A percentile compares a stretch with the other conserved stretches of the same genome.
These are phyloP conservation scores for Fusarium domesticum DNA, from an alignment of 2,329 filamentous ascomycete species.

Conservation along the genomic window DNA sequence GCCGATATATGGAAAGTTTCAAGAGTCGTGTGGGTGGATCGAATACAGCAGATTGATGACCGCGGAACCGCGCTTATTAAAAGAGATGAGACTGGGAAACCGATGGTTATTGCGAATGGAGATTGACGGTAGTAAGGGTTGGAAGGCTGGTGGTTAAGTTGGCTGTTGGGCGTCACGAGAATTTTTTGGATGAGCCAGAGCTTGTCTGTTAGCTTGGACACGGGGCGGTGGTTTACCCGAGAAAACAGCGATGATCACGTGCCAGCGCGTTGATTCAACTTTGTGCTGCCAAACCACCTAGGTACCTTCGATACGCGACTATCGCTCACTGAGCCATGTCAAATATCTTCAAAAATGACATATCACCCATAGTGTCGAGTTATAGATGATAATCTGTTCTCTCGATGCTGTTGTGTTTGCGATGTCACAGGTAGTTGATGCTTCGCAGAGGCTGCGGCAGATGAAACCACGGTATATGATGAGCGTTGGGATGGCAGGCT, in stretches of 20 bases:
- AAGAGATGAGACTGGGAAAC: not conserved
- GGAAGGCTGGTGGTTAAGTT: constrained; percentile 18
- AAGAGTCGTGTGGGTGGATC: too few relatives aligned
- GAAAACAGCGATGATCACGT: constrained; percentile 23
- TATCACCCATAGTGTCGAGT: too few relatives aligned
- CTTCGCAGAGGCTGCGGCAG: too few relatives aligned
- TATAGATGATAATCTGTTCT: too few relatives aligned
- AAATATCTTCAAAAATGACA: too few relatives aligned
- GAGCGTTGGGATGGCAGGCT: too few relatives aligned
- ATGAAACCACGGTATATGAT: too few relatives aligned
- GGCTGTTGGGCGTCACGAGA: constrained; percentile 28
- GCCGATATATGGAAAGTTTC: not conserved
- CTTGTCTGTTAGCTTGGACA: constrained; percentile 4
- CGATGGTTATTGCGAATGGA: constrained; percentile 7
- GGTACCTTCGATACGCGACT: too few relatives aligned
- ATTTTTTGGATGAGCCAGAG: constrained; percentile 26
- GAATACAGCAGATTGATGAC: not conserved
- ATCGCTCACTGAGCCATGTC: too few relatives aligned
- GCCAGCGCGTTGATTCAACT: constrained; percentile 2
- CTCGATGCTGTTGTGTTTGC: too few relatives aligned
- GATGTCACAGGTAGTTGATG: too few relatives aligned
- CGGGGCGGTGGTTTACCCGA: constrained; percentile 25
- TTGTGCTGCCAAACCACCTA: too few relatives aligned
- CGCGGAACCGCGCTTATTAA: not conserved
- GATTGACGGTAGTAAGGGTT: constrained; percentile 16